Percentiles rank a stretch among this genome's conserved stretches.
phyloP scores from a whole-genome alignment of 108 stramenopile genomes.

The Schizochytrium sp. region DNA sequence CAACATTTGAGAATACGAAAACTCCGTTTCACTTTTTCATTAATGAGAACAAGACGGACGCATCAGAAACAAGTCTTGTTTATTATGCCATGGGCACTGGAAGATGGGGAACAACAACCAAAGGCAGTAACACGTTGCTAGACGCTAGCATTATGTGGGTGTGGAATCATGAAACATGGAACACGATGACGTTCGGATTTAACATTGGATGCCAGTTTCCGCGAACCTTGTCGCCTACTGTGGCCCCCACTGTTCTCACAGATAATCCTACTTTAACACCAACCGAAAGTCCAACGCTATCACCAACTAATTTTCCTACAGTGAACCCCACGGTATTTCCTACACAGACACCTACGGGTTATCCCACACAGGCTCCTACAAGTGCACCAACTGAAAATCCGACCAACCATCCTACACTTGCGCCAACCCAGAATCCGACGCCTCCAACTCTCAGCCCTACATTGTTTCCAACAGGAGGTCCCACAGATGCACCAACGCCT shows the following conservation, averaged over 20 bases:
- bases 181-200: slow-evolving; percentile 34
- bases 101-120: background rate
- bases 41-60: background rate
- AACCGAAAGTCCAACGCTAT: background rate
- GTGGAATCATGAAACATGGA: slow-evolving; percentile 6
- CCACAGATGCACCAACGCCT: slow-evolving; percentile 30
- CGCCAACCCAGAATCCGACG: background rate
- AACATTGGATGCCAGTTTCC: slow-evolving; percentile 5
- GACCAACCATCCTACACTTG: background rate
- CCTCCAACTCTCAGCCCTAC: background rate
- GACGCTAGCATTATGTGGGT: background rate
- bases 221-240: background rate
- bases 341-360: background rate
- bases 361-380: slow-evolving; percentile 2
- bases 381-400: background rate
- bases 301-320: background rate
- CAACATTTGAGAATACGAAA: background rate
- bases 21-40: background rate
- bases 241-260: background rate
- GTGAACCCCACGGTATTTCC: background rate
- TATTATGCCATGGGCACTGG: background rate
- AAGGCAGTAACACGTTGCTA: background rate
- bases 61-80: background rate
- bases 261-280: background rate
- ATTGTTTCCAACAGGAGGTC: background rate